A percentile compares a stretch with the other conserved stretches of the same genome.
Evolutionary conservation across 2,329 filamentous ascomycete species (phyloP).

Genomic region (Penicillium sp.): DNA sequence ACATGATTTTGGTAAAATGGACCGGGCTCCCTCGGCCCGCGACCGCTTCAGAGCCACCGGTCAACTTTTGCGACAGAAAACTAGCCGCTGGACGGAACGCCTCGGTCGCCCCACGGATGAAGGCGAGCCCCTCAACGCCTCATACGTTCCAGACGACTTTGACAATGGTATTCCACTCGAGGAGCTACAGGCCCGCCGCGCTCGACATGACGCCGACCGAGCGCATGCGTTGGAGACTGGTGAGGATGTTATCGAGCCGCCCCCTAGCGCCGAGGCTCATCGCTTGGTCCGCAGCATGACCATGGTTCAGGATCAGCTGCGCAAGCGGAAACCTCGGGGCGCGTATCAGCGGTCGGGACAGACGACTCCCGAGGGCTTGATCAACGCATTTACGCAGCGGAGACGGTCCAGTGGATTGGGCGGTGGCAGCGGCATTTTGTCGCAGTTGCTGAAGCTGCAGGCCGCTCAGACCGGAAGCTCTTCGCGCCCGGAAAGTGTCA

Average conservation of each 20-base stretch:
- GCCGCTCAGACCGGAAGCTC: slow-evolving; percentile 45
- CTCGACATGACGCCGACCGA: slow-evolving; percentile 15
- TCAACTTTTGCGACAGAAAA: slow-evolving; percentile 31
- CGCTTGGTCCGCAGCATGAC: slow-evolving; percentile 39
- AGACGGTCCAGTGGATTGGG: slow-evolving; percentile 26
- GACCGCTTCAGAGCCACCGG: slow-evolving; percentile 30
- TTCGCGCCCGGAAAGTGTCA: slow-evolving; percentile 27
- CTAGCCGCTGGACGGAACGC: slow-evolving; percentile 26
- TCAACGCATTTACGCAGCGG: slow-evolving; percentile 23
- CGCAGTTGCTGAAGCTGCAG: slow-evolving; percentile 69
- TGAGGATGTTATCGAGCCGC: slow-evolving; percentile 18
- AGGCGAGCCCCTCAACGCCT: slow-evolving; percentile 29
- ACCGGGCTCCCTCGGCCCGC: slow-evolving; percentile 19
- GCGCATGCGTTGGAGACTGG: slow-evolving; percentile 16
- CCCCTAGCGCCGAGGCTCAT: slow-evolving; percentile 37
- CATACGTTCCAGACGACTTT: slow-evolving; percentile 31
- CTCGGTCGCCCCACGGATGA: slow-evolving; percentile 33
- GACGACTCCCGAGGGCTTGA: slow-evolving; percentile 29
- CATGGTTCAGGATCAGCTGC: slow-evolving; percentile 22
- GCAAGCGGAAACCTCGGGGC: slow-evolving; percentile 29
- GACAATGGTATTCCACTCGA: slow-evolving; percentile 24
- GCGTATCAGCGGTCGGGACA: slow-evolving; percentile 35
- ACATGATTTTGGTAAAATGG: background rate
- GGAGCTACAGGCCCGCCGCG: slow-evolving; percentile 22
- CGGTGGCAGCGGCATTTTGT: slow-evolving; percentile 59